Percentiles rank a stretch among this genome's conserved stretches.
phyloP scores from a whole-genome alignment of 306 rosid genomes.

The Acacia confusa region DNA sequence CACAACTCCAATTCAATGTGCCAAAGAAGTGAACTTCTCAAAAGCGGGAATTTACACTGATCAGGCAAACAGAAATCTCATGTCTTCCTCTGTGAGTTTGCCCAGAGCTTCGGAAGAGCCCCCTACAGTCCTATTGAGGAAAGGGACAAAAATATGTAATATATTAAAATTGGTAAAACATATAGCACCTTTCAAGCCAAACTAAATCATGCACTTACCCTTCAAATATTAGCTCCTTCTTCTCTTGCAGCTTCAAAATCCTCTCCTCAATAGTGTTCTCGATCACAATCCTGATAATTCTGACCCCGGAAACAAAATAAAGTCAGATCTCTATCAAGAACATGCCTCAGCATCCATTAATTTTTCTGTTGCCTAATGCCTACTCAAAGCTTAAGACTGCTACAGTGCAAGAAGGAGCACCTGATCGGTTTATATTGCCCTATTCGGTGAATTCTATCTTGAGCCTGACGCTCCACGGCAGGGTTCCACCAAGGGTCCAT shows the following conservation, averaged over 20 bases:
- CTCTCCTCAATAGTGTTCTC: slow-evolving; percentile 93
- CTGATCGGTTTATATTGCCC: slow-evolving; percentile 96
- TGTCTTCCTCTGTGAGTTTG: slow-evolving; percentile 68
- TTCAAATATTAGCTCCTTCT: slow-evolving; percentile 89
- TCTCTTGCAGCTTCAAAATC: slow-evolving; percentile 88
- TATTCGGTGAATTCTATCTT: slow-evolving; percentile 92
- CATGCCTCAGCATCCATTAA: neutral
- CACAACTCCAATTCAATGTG: neutral
- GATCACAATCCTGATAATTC: slow-evolving; percentile 81
- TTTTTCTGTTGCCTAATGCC: neutral
- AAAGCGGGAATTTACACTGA: neutral
- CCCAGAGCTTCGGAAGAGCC: slow-evolving; percentile 75
- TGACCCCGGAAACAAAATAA: slow-evolving; percentile 26
- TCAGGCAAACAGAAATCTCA: slow-evolving; percentile 61
- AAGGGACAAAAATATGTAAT: slow-evolving; percentile 1
- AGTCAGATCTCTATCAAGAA: slow-evolving; percentile 11
- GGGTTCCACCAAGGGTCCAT: slow-evolving; percentile 99
- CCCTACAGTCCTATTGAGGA: slow-evolving; percentile 66
- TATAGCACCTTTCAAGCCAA: slow-evolving; percentile 5
- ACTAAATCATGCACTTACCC: slow-evolving; percentile 54
- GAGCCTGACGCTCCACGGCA: slow-evolving; percentile 93
- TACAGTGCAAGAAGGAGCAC: slow-evolving; percentile 38
- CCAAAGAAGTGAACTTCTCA: neutral
- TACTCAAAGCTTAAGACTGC: neutral
- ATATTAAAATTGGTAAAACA: slow-evolving; percentile 18